Conservation (phyloP, 192 early-diverging fungal species). For the Coemansia guatemalensis region DNA sequence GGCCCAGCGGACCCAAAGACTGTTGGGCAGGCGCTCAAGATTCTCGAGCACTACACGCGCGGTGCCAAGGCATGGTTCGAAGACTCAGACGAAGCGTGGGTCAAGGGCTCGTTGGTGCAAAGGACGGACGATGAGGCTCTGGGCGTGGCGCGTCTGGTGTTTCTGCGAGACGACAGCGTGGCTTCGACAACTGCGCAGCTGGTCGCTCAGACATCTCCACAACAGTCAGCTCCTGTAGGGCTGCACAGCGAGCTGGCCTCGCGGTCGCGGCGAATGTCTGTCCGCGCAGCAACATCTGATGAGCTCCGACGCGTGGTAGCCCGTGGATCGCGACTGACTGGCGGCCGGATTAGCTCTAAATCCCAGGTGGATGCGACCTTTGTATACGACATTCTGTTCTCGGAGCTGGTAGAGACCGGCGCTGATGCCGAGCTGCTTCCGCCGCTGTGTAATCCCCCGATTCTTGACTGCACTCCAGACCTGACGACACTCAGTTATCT, state of each 20-base stretch:
- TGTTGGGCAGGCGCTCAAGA: constrained; percentile 45
- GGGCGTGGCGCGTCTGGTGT: constrained; percentile 45
- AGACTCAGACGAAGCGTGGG: constrained; percentile 84
- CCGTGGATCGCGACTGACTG: constrained; percentile 48
- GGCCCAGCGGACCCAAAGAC: constrained; percentile 27
- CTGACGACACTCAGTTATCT: constrained; percentile 88
- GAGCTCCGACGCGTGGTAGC: constrained; percentile 42
- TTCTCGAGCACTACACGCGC: constrained; percentile 67
- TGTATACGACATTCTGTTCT: constrained; percentile 43
- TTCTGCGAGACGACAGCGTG: constrained; percentile 37
- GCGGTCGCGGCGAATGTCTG: constrained; percentile 16
- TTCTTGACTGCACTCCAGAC: constrained; percentile 84
- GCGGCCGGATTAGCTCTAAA: constrained; percentile 44
- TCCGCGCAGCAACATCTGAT: constrained; percentile 31
- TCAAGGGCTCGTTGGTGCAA: constrained; percentile 61
- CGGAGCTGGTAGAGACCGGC: constrained; percentile 42
- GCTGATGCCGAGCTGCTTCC: constrained; percentile 62
- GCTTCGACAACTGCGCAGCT: constrained; percentile 37
- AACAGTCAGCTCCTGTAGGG: constrained; percentile 4
- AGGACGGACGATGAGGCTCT: constrained; percentile 37
- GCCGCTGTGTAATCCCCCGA: constrained; percentile 90
- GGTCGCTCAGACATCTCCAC: constrained; percentile 36
- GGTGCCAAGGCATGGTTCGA: constrained; percentile 87
- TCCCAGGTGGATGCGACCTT: constrained; percentile 27
- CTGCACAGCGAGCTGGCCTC: constrained; percentile 2